Base-by-base conservation (phyloP, 2,329 filamentous ascomycete species). In the Didymella segeticola region DNA sequence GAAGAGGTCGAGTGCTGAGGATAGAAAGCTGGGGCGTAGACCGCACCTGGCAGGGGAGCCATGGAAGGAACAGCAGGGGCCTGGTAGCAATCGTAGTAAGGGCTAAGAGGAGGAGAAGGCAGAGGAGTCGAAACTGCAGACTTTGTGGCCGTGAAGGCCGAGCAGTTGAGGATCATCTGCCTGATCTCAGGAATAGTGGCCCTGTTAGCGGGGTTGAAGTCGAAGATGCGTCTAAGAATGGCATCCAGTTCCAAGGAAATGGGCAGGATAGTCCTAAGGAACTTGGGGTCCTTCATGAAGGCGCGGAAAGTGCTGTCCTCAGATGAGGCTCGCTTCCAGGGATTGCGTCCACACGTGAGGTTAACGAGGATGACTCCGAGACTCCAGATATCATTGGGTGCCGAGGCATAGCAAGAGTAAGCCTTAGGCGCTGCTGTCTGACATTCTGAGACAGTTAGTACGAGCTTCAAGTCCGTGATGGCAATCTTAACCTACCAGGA, bases 301-400 rank as follows among this genome's bases (percentile, higher is more conserved):
- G 93, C 93, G 69, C 89, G 86, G 83, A 98, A 99, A 38, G 95
- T 98, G 61, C 91, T 91, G 77, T 99, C 95, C 75, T 96, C 91
- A 65, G 86, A 82, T 11, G 92, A 96, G 58, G 95, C 95, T 74
- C 95, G 89, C 80, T 98, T 98, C 95, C 95, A 99, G 55, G 95
- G 95, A 78, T 99, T 99, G 75, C 95, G 91, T 72, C 95, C 95
- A 79, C 95, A 99, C 45, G 92, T 96, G 64, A 99, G 83, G 80
- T 99, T 99, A 68, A 99, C 92, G 57, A 99, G 83, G 73, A 99
- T 96, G 47, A 99, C 93, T 64, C 95, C 95, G n/a, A 99, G 84
- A 70, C 90, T 93, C 95, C 95, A 99, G 66, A 98, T 87, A 77
- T 99, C 95, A 79, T 98, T 99, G 53, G 93, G 90, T 46, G 91